Conservation (phyloP, 192 early-diverging fungal species). For the Entomortierella beljakovae region DNA sequence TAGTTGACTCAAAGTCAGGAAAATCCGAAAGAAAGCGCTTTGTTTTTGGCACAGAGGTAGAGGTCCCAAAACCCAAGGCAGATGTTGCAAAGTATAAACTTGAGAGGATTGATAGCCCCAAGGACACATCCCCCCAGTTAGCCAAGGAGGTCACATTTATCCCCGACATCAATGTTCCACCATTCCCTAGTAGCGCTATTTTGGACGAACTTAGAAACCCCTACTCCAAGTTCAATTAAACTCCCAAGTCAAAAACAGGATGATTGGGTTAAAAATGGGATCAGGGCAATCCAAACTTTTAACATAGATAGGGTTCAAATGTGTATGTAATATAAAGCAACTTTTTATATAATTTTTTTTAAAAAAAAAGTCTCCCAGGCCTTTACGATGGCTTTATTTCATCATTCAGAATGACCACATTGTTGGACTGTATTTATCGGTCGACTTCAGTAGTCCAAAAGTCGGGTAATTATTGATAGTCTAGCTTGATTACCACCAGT, state of each 20-base stretch:
- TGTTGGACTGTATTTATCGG: too few species aligned
- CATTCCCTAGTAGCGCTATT: slow-evolving; percentile 53
- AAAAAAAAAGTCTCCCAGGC: not conserved
- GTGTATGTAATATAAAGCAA: not conserved
- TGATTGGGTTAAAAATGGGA: too few species aligned
- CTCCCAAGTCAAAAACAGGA: not conserved
- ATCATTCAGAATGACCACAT: too few species aligned
- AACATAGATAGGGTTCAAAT: not conserved
- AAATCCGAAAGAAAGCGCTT: slow-evolving; percentile 52
- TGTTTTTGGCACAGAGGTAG: slow-evolving; percentile 41
- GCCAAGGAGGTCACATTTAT: slow-evolving; percentile 52
- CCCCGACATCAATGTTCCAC: slow-evolving; percentile 45
- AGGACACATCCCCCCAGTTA: slow-evolving; percentile 37
- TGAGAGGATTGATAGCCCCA: slow-evolving; percentile 48
- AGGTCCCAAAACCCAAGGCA: slow-evolving; percentile 50
- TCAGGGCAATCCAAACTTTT: too few species aligned
- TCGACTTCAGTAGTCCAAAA: too few species aligned
- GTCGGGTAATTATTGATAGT: too few species aligned
- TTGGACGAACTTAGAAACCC: slow-evolving; percentile 51
- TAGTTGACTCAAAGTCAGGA: slow-evolving; percentile 19
- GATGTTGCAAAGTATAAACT: slow-evolving; percentile 50
- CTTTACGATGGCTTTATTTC: not conserved
- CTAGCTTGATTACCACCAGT: too few species aligned
- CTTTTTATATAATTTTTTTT: too few species aligned
- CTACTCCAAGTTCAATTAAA: slow-evolving; percentile 48